A percentile compares a stretch with the other conserved stretches of the same genome.
Conservation (phyloP, 2,329 filamentous ascomycete genomes). For the Lachnellula hyalina region DNA sequence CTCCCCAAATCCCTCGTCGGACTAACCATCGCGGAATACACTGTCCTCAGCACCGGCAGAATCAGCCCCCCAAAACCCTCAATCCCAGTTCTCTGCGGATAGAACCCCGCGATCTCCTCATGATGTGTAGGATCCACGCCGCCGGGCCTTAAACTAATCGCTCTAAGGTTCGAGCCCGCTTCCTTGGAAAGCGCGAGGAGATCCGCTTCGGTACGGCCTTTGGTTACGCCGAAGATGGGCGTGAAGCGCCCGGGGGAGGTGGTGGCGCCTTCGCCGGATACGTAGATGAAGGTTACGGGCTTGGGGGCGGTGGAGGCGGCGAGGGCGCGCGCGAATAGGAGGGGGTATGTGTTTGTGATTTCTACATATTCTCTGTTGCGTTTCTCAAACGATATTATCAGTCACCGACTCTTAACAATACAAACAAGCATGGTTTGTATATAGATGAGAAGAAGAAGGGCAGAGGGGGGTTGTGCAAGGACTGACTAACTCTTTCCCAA, state of each 20-base stretch:
- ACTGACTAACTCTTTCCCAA: conserved; percentile 49
- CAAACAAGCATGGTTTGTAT: no score
- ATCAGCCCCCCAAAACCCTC: conserved; percentile 15
- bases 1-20: conserved; percentile 44
- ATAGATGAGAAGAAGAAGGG: no score
- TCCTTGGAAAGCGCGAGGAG: conserved; percentile 47
- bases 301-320: conserved; percentile 37
- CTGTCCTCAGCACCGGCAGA: conserved; percentile 23
- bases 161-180: conserved; percentile 41
- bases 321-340: conserved; percentile 60
- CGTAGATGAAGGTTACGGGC: conserved; percentile 65
- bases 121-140: conserved; percentile 49
- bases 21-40: conserved; percentile 33
- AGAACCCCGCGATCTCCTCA: conserved; percentile 35
- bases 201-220: conserved; percentile 59
- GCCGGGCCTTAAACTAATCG: conserved; percentile 53
- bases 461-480: background rate
- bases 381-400: background rate
- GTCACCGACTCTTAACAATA: background rate
- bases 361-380: conserved; percentile 53
- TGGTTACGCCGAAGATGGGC: conserved; percentile 55
- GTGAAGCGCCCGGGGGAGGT: conserved; percentile 51
- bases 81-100: conserved; percentile 27
- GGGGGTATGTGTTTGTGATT: conserved; percentile 62
- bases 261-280: conserved; percentile 55